Conservation (phyloP, 179 eudicot genomes). For the Spinacia oleracea region DNA sequence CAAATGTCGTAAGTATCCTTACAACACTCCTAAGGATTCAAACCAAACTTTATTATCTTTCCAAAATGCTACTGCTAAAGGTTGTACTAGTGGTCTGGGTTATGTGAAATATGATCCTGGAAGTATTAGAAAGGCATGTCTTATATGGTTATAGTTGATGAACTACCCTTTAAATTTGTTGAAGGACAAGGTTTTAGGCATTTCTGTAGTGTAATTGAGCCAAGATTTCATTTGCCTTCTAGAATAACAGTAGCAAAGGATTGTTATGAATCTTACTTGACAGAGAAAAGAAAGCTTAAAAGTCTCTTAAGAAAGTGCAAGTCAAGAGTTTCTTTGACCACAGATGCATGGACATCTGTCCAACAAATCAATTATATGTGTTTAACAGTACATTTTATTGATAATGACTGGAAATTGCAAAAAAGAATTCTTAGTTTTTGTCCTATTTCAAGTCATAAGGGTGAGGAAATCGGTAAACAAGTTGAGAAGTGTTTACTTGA, state of each 20-base stretch:
- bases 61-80: background rate
- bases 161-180: too few relatives aligned
- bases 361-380: too few relatives aligned
- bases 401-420: too few relatives aligned
- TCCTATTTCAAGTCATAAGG: too few relatives aligned
- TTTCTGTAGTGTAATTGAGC: background rate
- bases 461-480: too few relatives aligned
- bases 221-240: constrained; percentile 2
- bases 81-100: background rate
- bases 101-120: background rate
- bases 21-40: background rate
- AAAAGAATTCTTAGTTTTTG: too few relatives aligned
- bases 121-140: background rate
- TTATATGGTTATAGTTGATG: too few relatives aligned
- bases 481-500: too few relatives aligned
- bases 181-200: background rate
- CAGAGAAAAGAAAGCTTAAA: background rate
- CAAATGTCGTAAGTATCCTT: background rate
- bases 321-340: too few relatives aligned
- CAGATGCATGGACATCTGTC: too few relatives aligned
- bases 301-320: too few relatives aligned
- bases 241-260: background rate
- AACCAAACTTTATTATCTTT: background rate
- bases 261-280: background rate
- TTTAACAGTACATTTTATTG: too few relatives aligned